Evolutionary conservation across 768 basidiomycete species (phyloP).

Genomic region (Amanita subjunquillea): DNA sequence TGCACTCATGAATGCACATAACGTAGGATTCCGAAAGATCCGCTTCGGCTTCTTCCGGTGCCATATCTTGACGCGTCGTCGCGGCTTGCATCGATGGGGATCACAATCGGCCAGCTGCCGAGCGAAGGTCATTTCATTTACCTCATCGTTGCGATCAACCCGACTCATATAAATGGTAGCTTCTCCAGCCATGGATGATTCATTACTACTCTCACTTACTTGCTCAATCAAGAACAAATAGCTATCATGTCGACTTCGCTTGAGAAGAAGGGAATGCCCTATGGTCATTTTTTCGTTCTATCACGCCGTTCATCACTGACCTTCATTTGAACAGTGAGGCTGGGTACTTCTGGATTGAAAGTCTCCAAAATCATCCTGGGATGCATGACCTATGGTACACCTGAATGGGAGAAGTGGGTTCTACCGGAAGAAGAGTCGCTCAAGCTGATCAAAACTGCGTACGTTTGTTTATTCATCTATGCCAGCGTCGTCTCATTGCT

Average conservation of each 20-base stretch:
- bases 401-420: slow-evolving; percentile 41
- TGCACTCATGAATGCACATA: too few species aligned
- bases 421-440: slow-evolving; percentile 37
- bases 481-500: neutral
- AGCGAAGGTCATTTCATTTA: too few species aligned
- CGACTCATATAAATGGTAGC: slow-evolving; percentile 9
- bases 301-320: neutral
- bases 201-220: too few species aligned
- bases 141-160: too few species aligned
- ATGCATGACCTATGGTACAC: slow-evolving; percentile 46
- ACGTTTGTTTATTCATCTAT: slow-evolving; percentile 5
- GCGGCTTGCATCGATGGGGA: too few species aligned
- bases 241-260: too few species aligned
- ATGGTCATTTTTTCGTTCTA: slow-evolving; percentile 8
- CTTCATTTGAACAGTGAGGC: slow-evolving; percentile 21
- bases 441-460: slow-evolving; percentile 43
- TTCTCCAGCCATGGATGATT: too few species aligned
- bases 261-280: slow-evolving; percentile 13
- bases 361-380: slow-evolving; percentile 60
- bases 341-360: slow-evolving; percentile 46
- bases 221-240: too few species aligned
- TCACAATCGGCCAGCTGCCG: too few species aligned
- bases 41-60: too few species aligned
- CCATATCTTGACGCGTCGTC: too few species aligned
- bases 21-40: too few species aligned